Base-by-base conservation (phyloP, 2,329 filamentous ascomycete genomes). In the Colletotrichum echinochloae region DNA sequence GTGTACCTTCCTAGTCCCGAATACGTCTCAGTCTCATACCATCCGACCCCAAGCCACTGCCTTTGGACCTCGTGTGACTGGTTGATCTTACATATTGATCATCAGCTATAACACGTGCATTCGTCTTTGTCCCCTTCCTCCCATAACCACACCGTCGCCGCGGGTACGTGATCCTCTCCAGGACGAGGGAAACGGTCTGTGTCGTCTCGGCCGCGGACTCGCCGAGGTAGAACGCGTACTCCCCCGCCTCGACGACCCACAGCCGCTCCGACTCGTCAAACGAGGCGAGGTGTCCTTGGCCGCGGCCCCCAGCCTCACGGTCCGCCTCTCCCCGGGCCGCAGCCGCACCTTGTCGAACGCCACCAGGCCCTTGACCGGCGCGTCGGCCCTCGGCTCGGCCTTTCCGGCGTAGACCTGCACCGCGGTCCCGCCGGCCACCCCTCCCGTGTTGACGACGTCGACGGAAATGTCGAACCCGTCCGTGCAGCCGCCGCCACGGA, bases 401-500 rank as follows among this genome's bases (percentile, higher is more conserved):
- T 33, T 73, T 16, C 79, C 79, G 3, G 76, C 77, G 74, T 91
- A 91, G 4, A 90, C 76, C 71, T 91, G 89, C 2, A 88, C 86
- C 2, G 90, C 87, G 20, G 84, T 81, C 18, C 84, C 81, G 41
- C 88, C 88, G 3, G 80, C 77, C 0, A 84, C 75, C 0, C 75
- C 76, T 18, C 90, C 91, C 1, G 84, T 89, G 79, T 93, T 93
- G 61, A 83, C 84, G 30, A 93, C 82, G 16, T 78, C 76, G 0
- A 88, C 85, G 0, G 83, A 85, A 2, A 87, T 87, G 35, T 79
- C 77, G 71, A 79, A 81, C 11, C 77, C 77, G 28, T 82, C 81
- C 12, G 39, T 6, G 77, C 77, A 28, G 82, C 81, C 83, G 30
- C 82, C 78, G 9, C 79, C 78, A 23, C 74, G 74, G 0, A 77